phyloP scores from a whole-genome alignment of 169 alveolate genomes.

The Plasmodium coatneyi region DNA sequence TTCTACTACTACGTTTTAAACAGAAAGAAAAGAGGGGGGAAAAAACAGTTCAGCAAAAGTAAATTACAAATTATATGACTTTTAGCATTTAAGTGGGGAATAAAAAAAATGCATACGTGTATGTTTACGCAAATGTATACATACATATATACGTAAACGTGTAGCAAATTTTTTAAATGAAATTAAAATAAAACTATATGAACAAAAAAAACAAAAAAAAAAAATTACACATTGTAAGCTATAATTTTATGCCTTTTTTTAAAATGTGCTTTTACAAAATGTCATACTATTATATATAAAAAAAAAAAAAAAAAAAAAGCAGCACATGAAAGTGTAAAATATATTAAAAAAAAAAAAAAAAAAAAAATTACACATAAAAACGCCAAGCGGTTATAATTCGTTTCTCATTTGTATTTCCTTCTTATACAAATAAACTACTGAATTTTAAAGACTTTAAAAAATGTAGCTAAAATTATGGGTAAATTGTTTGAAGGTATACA shows the following conservation, averaged over 20 bases:
- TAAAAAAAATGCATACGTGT: not conserved
- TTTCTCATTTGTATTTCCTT: not conserved
- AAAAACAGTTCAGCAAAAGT: conserved; percentile 1
- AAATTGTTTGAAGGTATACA: not conserved
- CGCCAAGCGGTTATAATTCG: not conserved
- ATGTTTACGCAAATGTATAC: not conserved
- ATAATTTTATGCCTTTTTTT: not conserved
- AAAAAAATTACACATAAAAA: not conserved
- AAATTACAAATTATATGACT: conserved; percentile 31
- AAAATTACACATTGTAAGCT: not conserved
- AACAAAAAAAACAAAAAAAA: not conserved
- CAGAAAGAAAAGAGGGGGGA: not conserved
- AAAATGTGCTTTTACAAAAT: not conserved
- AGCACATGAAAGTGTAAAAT: not conserved
- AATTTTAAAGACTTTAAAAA: not conserved
- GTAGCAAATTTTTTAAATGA: not conserved
- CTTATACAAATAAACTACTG: not conserved
- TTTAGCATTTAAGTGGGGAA: not conserved
- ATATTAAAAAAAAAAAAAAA: not conserved
- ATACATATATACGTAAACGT: not conserved
- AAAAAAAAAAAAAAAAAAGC: not conserved
- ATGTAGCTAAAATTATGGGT: not conserved
- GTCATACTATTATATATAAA: not conserved
- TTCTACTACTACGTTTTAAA: conserved; percentile 19
- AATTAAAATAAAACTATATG: not conserved